phyloP scores from a whole-genome alignment of 768 basidiomycete genomes.

The Tylopilus intermedius region DNA sequence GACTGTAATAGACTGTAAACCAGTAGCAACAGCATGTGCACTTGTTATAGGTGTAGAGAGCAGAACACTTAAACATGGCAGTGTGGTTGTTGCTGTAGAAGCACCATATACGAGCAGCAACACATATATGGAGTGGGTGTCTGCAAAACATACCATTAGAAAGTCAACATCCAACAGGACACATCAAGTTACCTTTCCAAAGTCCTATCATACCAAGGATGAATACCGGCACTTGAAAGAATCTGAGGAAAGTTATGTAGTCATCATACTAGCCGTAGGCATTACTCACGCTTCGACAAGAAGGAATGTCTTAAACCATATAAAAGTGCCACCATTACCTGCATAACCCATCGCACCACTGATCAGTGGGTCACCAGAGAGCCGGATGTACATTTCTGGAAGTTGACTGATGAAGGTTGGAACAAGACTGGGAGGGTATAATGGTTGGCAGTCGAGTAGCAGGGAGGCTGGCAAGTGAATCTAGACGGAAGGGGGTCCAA shows the following conservation, averaged over 20 bases:
- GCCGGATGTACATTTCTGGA: conserved; percentile 45
- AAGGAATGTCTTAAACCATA: conserved; percentile 66
- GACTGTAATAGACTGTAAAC: conserved; percentile 38
- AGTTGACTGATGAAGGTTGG: conserved; percentile 45
- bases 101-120: conserved; percentile 71
- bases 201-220: conserved; percentile 60
- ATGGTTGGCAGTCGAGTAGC: conserved; percentile 62
- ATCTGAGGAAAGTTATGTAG: conserved; percentile 15
- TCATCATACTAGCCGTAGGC: not conserved
- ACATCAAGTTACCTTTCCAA: conserved; percentile 44
- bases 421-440: conserved; percentile 51
- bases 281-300: conserved; percentile 52
- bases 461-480: conserved; percentile 68
- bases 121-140: conserved; percentile 49
- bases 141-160: conserved; percentile 28
- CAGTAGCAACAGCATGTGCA: conserved; percentile 26
- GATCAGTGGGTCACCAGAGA: conserved; percentile 66
- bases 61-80: conserved; percentile 63
- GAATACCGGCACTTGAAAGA: conserved; percentile 77
- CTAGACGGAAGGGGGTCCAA: conserved; percentile 24
- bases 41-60: conserved; percentile 47
- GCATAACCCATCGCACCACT: conserved; percentile 43
- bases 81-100: conserved; percentile 71
- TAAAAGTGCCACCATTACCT: conserved; percentile 27
- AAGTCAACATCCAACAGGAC: not conserved